phyloP scores from a whole-genome alignment of 78 protist species.

The Salpingoeca rosetta region DNA sequence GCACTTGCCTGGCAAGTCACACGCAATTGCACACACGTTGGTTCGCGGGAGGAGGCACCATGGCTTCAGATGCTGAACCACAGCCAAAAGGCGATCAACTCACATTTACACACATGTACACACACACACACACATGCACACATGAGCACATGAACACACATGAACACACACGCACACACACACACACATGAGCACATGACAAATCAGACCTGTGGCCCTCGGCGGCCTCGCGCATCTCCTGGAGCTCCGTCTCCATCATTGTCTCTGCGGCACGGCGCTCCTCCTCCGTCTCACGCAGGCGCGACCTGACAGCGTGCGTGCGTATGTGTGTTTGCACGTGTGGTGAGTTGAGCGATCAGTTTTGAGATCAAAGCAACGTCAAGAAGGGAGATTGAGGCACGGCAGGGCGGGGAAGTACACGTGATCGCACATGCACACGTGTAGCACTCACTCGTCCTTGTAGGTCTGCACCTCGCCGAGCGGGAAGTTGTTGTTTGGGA shows the following conservation, averaged over 20 bases:
- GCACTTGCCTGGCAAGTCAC: no score
- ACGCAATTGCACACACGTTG: no score
- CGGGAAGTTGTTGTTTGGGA: slow-evolving; percentile 34
- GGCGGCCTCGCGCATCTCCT: neutral
- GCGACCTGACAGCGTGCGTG: neutral
- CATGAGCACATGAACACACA: no score
- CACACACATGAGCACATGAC: no score
- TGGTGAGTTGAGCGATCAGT: neutral
- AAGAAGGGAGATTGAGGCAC: neutral
- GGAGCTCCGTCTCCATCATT: neutral
- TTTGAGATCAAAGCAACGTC: neutral
- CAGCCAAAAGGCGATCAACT: neutral
- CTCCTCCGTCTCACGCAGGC: neutral
- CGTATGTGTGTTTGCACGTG: neutral
- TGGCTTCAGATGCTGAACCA: neutral
- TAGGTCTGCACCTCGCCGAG: slow-evolving; percentile 39
- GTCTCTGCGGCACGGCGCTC: neutral
- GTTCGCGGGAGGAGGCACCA: slow-evolving; percentile 20
- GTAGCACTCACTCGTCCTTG: slow-evolving; percentile 8
- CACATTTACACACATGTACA: neutral
- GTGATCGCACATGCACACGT: neutral
- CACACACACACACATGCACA: no score
- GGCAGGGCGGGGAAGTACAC: neutral
- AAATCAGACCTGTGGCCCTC: neutral
- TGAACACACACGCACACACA: no score